A percentile compares a stretch with the other conserved stretches of the same genome.
phyloP scores from a whole-genome alignment of 2,329 filamentous ascomycete genomes.

The Phaeosphaeria sp. region DNA sequence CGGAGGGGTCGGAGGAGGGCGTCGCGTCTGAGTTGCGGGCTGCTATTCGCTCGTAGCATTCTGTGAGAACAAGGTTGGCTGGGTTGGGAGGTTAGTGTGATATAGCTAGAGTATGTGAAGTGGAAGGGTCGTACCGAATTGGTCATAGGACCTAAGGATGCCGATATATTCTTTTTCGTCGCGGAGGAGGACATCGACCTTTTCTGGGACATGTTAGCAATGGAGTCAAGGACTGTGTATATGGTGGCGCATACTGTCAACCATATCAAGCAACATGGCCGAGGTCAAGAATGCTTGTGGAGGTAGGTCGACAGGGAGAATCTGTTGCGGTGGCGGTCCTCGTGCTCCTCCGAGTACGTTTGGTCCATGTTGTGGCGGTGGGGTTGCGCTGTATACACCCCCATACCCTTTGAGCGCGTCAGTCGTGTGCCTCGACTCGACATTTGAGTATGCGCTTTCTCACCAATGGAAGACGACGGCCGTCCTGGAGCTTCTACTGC shows the following conservation, averaged over 20 bases:
- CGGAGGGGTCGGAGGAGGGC: conserved; percentile 23
- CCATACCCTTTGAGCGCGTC: conserved; percentile 37
- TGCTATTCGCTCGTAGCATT: conserved; percentile 89
- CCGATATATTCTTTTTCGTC: conserved; percentile 95
- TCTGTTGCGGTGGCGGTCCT: conserved; percentile 27
- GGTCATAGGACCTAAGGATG: conserved; percentile 93
- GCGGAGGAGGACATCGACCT: conserved; percentile 87
- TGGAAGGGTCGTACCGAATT: conserved; percentile 73
- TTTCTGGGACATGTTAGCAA: conserved; percentile 67
- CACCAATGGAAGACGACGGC: conserved; percentile 36
- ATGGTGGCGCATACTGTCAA: conserved; percentile 73
- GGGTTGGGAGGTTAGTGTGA: conserved; percentile 18
- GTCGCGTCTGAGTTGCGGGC: conserved; percentile 56
- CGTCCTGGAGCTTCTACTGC: conserved; percentile 30
- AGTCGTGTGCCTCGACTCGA: conserved; percentile 16
- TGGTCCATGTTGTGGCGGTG: conserved; percentile 59
- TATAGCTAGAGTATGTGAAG: background rate
- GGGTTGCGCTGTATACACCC: conserved; percentile 47
- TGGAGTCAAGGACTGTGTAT: conserved; percentile 8
- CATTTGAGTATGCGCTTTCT: conserved; percentile 7
- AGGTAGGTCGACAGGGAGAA: conserved; percentile 60
- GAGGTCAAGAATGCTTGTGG: conserved; percentile 99
- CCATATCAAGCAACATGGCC: conserved; percentile 91
- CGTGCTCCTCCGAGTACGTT: conserved; percentile 39
- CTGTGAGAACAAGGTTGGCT: conserved; percentile 96